phyloP scores from a whole-genome alignment of 257 asterid species.

The Leptodermis oblonga region DNA sequence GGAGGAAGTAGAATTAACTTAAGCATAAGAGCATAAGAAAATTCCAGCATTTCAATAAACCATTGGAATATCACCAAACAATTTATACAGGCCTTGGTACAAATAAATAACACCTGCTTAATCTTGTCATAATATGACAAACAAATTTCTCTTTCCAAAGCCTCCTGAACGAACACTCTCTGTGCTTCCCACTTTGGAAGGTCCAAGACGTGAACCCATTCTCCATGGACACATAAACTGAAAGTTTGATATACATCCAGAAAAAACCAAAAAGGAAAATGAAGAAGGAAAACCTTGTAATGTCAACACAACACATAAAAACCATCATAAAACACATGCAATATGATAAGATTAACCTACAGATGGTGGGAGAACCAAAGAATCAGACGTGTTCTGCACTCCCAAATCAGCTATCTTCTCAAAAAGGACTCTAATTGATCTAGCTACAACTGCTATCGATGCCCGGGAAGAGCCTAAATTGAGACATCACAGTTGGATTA shows the following conservation, averaged over 20 bases:
- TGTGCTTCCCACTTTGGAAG: slow-evolving; percentile 99
- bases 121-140: slow-evolving; percentile 95
- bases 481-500: slow-evolving; percentile 2
- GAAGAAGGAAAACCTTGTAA: slow-evolving; percentile 5
- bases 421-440: slow-evolving; percentile 95
- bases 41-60: background rate
- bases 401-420: slow-evolving; percentile 89
- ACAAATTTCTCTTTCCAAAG: slow-evolving; percentile 95
- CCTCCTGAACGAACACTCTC: slow-evolving; percentile 95
- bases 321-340: background rate
- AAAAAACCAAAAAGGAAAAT: background rate
- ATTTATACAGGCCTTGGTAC: background rate
- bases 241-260: slow-evolving; percentile 76
- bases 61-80: background rate
- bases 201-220: slow-evolving; percentile 90
- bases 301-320: background rate
- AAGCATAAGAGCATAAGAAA: background rate
- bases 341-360: slow-evolving; percentile 40
- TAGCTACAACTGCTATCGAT: slow-evolving; percentile 94
- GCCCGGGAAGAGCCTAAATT: slow-evolving; percentile 97
- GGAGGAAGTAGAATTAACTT: slow-evolving; percentile 98
- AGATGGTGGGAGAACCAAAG: slow-evolving; percentile 99
- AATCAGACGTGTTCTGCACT: slow-evolving; percentile 88
- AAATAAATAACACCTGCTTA: slow-evolving; percentile 73
- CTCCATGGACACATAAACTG: slow-evolving; percentile 99